A percentile compares a stretch with the other conserved stretches of the same genome.
phyloP scores from a whole-genome alignment of 805 yeast species.

The Middelhovenomyces tepae region DNA sequence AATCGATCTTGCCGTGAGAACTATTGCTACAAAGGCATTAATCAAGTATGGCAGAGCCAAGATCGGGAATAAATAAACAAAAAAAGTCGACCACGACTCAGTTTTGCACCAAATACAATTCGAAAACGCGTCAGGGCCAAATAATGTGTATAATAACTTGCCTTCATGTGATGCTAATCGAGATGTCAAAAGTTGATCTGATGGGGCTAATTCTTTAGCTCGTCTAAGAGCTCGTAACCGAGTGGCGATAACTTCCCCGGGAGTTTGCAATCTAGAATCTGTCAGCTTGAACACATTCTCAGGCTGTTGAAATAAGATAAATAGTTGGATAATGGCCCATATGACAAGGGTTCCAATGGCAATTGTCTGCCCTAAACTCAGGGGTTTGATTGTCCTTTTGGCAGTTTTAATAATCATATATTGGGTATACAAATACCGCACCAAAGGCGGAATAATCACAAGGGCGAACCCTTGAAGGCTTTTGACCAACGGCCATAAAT shows the following conservation, averaged over 20 bases:
- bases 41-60: conserved; percentile 13
- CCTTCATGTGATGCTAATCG: conserved; percentile 11
- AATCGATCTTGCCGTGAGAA: no score
- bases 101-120: conserved; percentile 18
- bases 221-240: conserved; percentile 8
- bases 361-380: no score
- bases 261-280: conserved; percentile 14
- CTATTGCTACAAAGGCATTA: no score
- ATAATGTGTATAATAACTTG: conserved; percentile 14
- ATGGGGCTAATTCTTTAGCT: conserved; percentile 2
- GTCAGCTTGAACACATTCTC: conserved; percentile 14
- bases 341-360: no score
- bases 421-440: no score
- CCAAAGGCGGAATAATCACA: no score
- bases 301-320: no score
- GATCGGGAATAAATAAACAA: conserved; percentile 14
- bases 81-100: conserved; percentile 9
- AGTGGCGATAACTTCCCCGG: conserved; percentile 12
- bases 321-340: no score
- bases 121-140: conserved; percentile 17
- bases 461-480: no score
- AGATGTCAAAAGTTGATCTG: conserved; percentile 10
- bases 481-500: no score
- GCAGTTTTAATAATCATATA: no score
- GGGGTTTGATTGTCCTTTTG: no score